Evolutionary conservation across 129 eudicot species (phyloP).

Genomic region (Sambucus nigra): DNA sequence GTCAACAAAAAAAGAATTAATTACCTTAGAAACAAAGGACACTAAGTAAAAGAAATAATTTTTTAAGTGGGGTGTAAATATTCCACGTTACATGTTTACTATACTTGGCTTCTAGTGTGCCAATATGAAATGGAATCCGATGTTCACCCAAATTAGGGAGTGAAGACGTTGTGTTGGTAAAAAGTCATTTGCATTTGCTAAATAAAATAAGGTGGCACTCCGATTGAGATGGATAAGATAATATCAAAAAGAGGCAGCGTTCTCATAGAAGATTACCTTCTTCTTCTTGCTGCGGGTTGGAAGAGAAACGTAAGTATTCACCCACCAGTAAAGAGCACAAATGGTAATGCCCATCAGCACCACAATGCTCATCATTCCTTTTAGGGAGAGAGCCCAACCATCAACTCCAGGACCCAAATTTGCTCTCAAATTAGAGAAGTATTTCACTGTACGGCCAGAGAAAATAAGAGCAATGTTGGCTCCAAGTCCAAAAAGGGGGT

Average conservation of each 20-base stretch:
- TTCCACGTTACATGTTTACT: not conserved
- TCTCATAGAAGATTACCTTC: slow-evolving; percentile 42
- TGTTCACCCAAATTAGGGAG: too few species aligned
- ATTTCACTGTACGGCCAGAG: slow-evolving; percentile 96
- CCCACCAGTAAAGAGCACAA: slow-evolving; percentile 96
- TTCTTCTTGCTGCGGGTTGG: slow-evolving; percentile 94
- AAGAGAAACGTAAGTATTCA: slow-evolving; percentile 68
- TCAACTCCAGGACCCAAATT: slow-evolving; percentile 92
- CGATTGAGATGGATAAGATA: not conserved
- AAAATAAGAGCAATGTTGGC: slow-evolving; percentile 93
- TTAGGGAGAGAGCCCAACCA: slow-evolving; percentile 94
- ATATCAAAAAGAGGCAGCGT: not conserved
- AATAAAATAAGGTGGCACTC: too few species aligned
- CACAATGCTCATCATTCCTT: slow-evolving; percentile 95
- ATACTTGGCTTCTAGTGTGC: too few species aligned
- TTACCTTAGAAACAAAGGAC: not conserved
- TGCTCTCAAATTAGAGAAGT: slow-evolving; percentile 78
- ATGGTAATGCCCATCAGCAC: slow-evolving; percentile 81
- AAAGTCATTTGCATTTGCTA: not conserved
- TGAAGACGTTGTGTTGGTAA: too few species aligned
- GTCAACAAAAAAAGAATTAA: not conserved
- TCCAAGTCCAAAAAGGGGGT: slow-evolving; percentile 96
- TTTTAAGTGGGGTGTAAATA: not conserved
- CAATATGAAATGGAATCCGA: too few species aligned
- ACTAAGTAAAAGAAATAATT: not conserved